A percentile compares a stretch with the other conserved stretches of the same genome.
phyloP scores from a whole-genome alignment of 2,329 filamentous ascomycete species.

The Mariannaea sp. region DNA sequence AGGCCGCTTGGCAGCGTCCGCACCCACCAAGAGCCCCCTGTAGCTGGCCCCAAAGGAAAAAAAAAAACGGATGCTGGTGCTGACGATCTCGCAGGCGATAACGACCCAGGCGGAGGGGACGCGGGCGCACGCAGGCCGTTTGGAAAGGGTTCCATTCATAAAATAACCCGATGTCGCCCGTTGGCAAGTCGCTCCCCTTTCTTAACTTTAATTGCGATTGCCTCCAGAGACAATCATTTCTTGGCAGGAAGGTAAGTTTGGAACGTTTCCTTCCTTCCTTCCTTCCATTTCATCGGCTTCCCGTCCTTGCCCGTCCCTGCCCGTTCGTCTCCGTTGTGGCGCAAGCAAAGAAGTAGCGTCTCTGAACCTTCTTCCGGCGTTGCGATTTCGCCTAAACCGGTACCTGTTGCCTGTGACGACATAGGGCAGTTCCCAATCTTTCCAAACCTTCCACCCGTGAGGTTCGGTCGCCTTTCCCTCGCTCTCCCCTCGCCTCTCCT shows the following conservation, averaged over 20 bases:
- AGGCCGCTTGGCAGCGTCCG: constrained; percentile 29
- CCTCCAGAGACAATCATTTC: background rate
- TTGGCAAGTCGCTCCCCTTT: background rate
- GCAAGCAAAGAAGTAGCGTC: background rate
- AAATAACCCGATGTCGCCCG: constrained; percentile 17
- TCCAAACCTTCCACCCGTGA: constrained; percentile 12
- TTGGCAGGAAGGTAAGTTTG: background rate
- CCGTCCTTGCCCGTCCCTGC: no score
- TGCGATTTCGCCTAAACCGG: constrained; percentile 6
- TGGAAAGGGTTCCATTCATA: background rate
- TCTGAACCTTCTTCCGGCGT: background rate
- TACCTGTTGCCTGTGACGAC: constrained; percentile 37
- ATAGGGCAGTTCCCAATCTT: constrained; percentile 19
- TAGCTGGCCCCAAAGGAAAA: no score
- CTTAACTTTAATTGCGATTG: background rate
- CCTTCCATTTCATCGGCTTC: background rate
- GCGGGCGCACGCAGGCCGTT: background rate
- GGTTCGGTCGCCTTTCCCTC: background rate
- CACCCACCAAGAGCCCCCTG: constrained; percentile 12
- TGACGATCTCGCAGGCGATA: no score
- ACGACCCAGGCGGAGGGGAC: constrained; percentile 14
- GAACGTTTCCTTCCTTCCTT: background rate
- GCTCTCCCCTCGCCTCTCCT: constrained; percentile 2
- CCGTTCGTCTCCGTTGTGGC: background rate
- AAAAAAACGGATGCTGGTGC: constrained; percentile 7